These are phyloP conservation scores for Akanthomyces dipterigenus DNA, from an alignment of 2,329 filamentous ascomycete genomes.

Conservation along the genomic window DNA sequence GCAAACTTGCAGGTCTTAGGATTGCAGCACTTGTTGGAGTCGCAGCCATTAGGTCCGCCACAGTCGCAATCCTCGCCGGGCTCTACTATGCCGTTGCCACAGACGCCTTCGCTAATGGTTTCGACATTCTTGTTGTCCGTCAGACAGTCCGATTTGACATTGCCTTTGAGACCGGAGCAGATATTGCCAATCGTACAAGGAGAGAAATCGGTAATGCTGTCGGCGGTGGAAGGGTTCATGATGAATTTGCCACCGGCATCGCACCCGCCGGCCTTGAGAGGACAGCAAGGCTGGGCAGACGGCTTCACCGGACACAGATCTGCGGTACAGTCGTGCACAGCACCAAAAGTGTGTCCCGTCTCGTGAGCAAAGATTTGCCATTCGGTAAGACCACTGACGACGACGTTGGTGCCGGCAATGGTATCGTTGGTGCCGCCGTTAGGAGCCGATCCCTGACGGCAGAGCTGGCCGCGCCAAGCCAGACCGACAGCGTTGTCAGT, in stretches of 20 bases:
- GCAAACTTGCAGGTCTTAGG: conserved; percentile 81
- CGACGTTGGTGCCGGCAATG: conserved; percentile 81
- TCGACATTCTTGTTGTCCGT: conserved; percentile 78
- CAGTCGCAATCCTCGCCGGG: conserved; percentile 93
- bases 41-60: conserved; percentile 68
- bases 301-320: conserved; percentile 60
- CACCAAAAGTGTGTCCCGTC: conserved; percentile 88
- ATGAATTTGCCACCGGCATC: conserved; percentile 75
- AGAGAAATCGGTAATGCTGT: conserved; percentile 72
- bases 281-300: conserved; percentile 63
- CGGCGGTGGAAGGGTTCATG: conserved; percentile 87
- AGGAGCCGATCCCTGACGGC: conserved; percentile 51
- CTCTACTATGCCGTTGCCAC: conserved; percentile 96
- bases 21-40: conserved; percentile 74
- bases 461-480: conserved; percentile 88
- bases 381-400: conserved; percentile 73
- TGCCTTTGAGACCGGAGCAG: conserved; percentile 75
- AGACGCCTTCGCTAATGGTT: conserved; percentile 76
- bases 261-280: conserved; percentile 60
- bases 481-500: conserved; percentile 82
- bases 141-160: conserved; percentile 70
- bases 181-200: conserved; percentile 89
- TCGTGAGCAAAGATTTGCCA: conserved; percentile 98
- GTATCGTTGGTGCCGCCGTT: conserved; percentile 57
- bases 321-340: conserved; percentile 82